Base-by-base conservation (phyloP, 805 yeast genomes). In the Maudiozyma pseudohumilis region DNA sequence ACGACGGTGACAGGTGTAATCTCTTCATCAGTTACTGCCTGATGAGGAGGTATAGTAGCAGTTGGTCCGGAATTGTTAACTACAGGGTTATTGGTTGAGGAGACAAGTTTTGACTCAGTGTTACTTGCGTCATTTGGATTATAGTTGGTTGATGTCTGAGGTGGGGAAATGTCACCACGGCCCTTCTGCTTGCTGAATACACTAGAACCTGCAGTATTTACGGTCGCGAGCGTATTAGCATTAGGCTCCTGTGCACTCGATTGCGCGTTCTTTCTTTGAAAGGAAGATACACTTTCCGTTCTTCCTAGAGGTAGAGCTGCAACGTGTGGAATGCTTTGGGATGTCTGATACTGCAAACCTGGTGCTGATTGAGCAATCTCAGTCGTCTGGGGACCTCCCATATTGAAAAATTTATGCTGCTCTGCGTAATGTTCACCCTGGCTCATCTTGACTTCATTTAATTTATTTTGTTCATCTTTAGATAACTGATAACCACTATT, bases 401-500 rank as follows among this genome's bases (percentile, higher is more conserved):
- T 28, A 13, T 27, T 32, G 3, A 36, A 37, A 20, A 39, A 25
- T 24, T 35, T 19, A 24, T 34, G 43, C 22, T 24, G 35, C 26
- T 35, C 34, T 28, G 34, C 40, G 5, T 13, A 2, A 17, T 33
- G 25, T 21, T 32, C 30, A 10, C 25, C 32, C 10, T 21, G 6
- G 5, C 6, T 21, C 24, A 32, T 22, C 22, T 34, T 22, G 25
- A 40, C 18, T 16, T 35, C 37, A 13, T 41, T 29, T n/a, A 41
- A 22, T 28, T 19, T 29, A 12, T 11, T 4, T 24, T 43, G 38
- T 15, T 50, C 46, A 25, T 44, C 44, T 30, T 48, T 46, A 15
- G 52, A 33, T 13, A 52, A 50, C 39, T 56, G 63, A 37, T 54
- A 52, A 3, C 63, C 63, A 33, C 53, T 53, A 34, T 58, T 56